These are phyloP conservation scores for Pythium dissotocum DNA, from an alignment of 352 stramenopile genomes.

Conservation along the genomic window DNA sequence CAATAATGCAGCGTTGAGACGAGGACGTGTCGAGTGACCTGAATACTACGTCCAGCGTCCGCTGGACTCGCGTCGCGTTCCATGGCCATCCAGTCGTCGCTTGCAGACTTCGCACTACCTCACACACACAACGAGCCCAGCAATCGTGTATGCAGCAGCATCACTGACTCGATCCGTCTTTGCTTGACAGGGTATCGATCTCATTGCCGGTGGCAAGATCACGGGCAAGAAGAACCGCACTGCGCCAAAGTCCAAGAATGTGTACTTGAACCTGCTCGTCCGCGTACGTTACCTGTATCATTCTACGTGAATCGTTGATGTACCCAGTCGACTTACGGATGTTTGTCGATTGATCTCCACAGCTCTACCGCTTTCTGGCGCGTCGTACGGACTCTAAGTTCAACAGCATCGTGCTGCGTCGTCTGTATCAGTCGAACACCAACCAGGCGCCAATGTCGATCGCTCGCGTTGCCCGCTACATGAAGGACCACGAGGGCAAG, in stretches of 20 bases:
- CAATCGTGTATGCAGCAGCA: background rate
- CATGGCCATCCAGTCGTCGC: background rate
- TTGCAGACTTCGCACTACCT: background rate
- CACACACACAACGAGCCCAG: background rate
- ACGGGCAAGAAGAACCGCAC: constrained; percentile 98
- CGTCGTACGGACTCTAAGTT: constrained; percentile 99
- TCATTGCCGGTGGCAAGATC: constrained; percentile 98
- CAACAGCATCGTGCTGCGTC: constrained; percentile 97
- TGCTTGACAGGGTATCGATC: constrained; percentile 96
- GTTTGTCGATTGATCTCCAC: background rate
- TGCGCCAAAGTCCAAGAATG: constrained; percentile 98
- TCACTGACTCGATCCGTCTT: constrained; percentile 4
- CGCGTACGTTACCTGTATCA: constrained; percentile 45
- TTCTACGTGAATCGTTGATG: background rate
- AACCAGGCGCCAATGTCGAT: constrained; percentile 98
- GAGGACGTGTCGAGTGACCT: background rate
- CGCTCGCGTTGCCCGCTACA: constrained; percentile 95
- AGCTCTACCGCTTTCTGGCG: constrained; percentile 96
- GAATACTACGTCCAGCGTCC: too few species aligned
- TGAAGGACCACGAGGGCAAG: constrained; percentile 99
- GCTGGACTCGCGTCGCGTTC: background rate
- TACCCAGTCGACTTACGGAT: background rate
- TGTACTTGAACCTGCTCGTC: constrained; percentile 99
- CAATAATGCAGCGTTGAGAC: too few species aligned
- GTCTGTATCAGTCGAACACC: constrained; percentile 99